Percentiles rank a stretch among this genome's conserved stretches.
Evolutionary conservation across 192 early-diverging fungal species (phyloP).

Genomic region (Chytriomyces hyalinus): DNA sequence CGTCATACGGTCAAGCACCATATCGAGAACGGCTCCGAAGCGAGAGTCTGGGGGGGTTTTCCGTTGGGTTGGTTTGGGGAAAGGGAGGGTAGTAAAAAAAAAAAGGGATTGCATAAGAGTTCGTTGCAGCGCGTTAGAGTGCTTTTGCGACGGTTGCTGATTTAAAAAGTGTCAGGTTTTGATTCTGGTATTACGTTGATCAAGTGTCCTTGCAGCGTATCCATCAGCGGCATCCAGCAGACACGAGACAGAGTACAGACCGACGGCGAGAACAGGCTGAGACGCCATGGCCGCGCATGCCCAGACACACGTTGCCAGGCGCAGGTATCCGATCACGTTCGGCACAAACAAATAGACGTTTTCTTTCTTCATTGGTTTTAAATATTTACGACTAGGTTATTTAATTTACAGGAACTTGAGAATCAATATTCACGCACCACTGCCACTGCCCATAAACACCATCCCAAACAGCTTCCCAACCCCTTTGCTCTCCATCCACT

Average conservation of each 20-base stretch:
- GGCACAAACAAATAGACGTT: conserved; percentile 67
- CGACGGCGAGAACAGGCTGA: conserved; percentile 73
- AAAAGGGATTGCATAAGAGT: neutral
- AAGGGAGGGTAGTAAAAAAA: neutral
- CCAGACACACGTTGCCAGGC: conserved; percentile 75
- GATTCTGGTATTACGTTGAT: conserved; percentile 71
- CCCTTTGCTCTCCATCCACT: conserved; percentile 10
- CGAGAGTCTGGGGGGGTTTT: conserved; percentile 52
- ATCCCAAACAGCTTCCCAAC: conserved; percentile 9
- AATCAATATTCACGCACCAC: neutral
- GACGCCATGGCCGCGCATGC: conserved; percentile 78
- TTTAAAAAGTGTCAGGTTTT: neutral
- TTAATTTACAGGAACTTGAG: no score
- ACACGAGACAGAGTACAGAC: conserved; percentile 85
- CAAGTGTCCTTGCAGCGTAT: conserved; percentile 86
- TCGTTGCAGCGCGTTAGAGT: neutral
- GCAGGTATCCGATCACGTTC: conserved; percentile 86
- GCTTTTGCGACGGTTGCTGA: neutral
- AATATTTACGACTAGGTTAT: no score
- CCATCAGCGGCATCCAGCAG: conserved; percentile 95
- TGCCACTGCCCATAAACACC: conserved; percentile 14
- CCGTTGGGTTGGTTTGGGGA: conserved; percentile 6
- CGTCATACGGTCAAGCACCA: conserved; percentile 97
- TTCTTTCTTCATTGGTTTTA: neutral
- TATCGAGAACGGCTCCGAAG: conserved; percentile 97